Evolutionary conservation across 1,139 yeast species (phyloP), one percentile per base, ranked within the genome.

Genomic region (Yamadazyma mexicana): DNA sequence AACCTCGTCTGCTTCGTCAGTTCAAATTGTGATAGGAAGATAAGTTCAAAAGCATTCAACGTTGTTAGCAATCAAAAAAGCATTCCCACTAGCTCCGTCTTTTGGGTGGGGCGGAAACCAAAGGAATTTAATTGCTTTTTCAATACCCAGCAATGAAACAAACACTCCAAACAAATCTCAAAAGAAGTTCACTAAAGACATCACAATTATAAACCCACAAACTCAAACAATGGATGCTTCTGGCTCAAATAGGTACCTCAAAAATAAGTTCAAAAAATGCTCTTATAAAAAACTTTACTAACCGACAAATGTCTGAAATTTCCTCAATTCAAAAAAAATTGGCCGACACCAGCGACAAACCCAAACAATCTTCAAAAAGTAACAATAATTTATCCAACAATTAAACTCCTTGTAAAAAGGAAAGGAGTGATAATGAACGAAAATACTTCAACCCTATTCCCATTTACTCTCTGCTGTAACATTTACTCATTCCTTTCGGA

Each of bases 361-460:
- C 29, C 29, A 26, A 26, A 10, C 25, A 18, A 4, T 3, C 17
- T 23, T 24, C n/a, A n/a, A 31, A 25, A 24, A 16, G 18, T 16
- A 31, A 32, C 35, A 36, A 31, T 32, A 31, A 36, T 36, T 35
- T 29, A 35, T 29, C 38, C 34, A 32, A 18, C 24, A 20, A 20
- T 5, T 20, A 8, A 20, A 6, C 8, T 20, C 22, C 22, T 20
- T 20, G 8, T 8, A 20, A 8, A 8, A 20, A 20, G 22, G 8
- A 20, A 5, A n/a, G n/a, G n/a, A n/a, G n/a, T n/a, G n/a, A n/a
- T n/a, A n/a, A n/a, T n/a, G n/a, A n/a, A n/a, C n/a, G n/a, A n/a
- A n/a, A n/a, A n/a, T n/a, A n/a, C n/a, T 28, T 28, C 31, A 28
- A 16, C 5, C 18, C 11, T 26, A 11, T 8, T 16, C 9, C 14